phyloP scores from a whole-genome alignment of 129 eudicot genomes.

The Lonicera japonica region DNA sequence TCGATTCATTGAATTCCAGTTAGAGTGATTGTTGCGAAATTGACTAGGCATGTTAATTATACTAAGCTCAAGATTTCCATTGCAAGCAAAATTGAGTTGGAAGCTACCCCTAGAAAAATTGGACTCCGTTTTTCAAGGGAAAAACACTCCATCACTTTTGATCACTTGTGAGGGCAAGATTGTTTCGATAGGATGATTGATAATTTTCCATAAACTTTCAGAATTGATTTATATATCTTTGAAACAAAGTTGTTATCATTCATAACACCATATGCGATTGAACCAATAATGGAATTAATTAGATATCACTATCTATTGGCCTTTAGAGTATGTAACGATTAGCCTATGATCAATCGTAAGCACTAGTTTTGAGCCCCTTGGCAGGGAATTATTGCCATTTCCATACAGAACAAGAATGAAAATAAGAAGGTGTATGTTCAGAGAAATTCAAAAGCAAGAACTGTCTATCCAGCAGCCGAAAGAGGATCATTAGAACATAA shows the following conservation, averaged over 20 bases:
- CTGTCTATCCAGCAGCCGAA: no score
- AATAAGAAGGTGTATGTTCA: no score
- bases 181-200: conserved; percentile 41
- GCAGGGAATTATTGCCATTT: conserved; percentile 13
- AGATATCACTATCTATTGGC: conserved; percentile 24
- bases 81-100: conserved; percentile 13
- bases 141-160: background rate
- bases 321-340: conserved; percentile 28
- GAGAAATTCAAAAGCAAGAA: no score
- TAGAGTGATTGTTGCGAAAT: no score
- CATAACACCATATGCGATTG: no score
- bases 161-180: conserved; percentile 40
- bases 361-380: conserved; percentile 31
- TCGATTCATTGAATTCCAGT: no score
- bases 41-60: no score
- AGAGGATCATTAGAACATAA: no score
- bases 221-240: conserved; percentile 14
- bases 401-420: conserved; percentile 50
- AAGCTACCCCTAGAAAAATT: conserved; percentile 39
- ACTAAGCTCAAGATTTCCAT: no score
- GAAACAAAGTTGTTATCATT: conserved; percentile 59
- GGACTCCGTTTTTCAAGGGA: conserved; percentile 12
- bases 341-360: conserved; percentile 24
- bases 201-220: conserved; percentile 41
- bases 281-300: no score